Evolutionary conservation across 2,329 filamentous ascomycete genomes (phyloP).

Genomic region (Stagonosporopsis cucurbitacearum): DNA sequence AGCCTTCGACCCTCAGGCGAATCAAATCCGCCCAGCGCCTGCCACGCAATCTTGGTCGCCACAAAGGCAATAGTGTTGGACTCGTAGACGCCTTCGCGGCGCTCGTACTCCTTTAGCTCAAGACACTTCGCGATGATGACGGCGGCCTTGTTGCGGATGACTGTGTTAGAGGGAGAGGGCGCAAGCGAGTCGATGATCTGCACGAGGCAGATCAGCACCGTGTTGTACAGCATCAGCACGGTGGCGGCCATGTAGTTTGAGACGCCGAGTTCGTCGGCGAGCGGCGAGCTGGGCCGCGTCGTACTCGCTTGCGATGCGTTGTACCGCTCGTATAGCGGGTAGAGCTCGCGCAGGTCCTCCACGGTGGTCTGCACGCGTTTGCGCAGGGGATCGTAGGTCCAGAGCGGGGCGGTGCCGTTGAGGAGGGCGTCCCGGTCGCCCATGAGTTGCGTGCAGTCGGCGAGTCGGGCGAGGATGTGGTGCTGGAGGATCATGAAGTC

Average conservation of each 20-base stretch:
- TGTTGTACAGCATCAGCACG: slow-evolving; percentile 36
- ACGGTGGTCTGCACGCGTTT: slow-evolving; percentile 11
- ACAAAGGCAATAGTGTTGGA: slow-evolving; percentile 36
- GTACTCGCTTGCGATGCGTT: slow-evolving; percentile 23
- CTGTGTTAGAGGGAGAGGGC: slow-evolving; percentile 21
- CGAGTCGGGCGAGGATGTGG: slow-evolving; percentile 30
- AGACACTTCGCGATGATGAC: slow-evolving; percentile 28
- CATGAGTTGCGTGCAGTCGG: slow-evolving; percentile 33
- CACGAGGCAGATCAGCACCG: slow-evolving; percentile 28
- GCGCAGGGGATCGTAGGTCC: slow-evolving; percentile 14
- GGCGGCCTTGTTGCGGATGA: slow-evolving; percentile 27
- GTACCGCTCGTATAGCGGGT: slow-evolving; percentile 19
- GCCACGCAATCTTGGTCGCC: slow-evolving; percentile 37
- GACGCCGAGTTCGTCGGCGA: slow-evolving; percentile 22
- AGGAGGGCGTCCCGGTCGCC: slow-evolving; percentile 18
- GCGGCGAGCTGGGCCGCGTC: slow-evolving; percentile 1
- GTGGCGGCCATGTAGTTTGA: slow-evolving; percentile 31
- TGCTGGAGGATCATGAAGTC: slow-evolving; percentile 26
- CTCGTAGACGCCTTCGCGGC: slow-evolving; percentile 21
- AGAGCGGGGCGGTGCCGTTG: neutral
- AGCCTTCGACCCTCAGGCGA: slow-evolving; percentile 31
- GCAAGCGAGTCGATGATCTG: slow-evolving; percentile 29
- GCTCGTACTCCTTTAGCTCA: slow-evolving; percentile 30
- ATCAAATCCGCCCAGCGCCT: slow-evolving; percentile 31
- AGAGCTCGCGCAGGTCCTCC: slow-evolving; percentile 16